Base-by-base conservation (phyloP, 116 monocot species). In the Trichopus zeylanicus region DNA sequence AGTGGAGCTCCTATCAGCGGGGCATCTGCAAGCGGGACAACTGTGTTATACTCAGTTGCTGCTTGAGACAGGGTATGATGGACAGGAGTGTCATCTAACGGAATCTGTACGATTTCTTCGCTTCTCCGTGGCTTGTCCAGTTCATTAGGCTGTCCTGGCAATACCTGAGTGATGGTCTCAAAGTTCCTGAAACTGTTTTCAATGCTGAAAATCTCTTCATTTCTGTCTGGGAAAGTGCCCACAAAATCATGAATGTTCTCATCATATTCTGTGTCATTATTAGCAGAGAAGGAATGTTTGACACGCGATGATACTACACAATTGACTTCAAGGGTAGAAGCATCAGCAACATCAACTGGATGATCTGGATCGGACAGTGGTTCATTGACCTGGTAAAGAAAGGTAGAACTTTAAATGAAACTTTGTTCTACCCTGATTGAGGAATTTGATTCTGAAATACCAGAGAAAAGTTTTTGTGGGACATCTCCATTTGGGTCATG, bases 1-100 rank as follows among this genome's bases (percentile, higher is more conserved):
- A 97, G 84, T n/a, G 97, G 97, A 31, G 97, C 91, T 11, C 97
- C 97, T 27, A 97, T 82, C 29, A 97, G 71, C 2, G 97, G 97
- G 5, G 97, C 91, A 61, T 97, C 97, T 18, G 87, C 56, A 19
- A 97, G 53, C 19, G 91, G 81, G 68, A 90, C 59, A 22, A 18
- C 57, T 46, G 32, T 27, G 27, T 19, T 39, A n/a, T 77, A 68
- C 10, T 67, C 67, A 33, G 20, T 60, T n/a, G 48, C 29, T 23
- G 21, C 16, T 18, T 60, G 49, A 0, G 52, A 31, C 6, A 68
- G 47, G 19, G 51, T 29, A 61, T 73, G 70, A 35, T 75, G 71
- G 55, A 76, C 70, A 51, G 81, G 68, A 51, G 73, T 75, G 23
- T 87, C 86, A 58, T 90, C 80, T 31, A 85, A 34, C 33, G 78